Conservation (phyloP, 2,329 filamentous ascomycete species). For the Fusarium tjaetaba region DNA sequence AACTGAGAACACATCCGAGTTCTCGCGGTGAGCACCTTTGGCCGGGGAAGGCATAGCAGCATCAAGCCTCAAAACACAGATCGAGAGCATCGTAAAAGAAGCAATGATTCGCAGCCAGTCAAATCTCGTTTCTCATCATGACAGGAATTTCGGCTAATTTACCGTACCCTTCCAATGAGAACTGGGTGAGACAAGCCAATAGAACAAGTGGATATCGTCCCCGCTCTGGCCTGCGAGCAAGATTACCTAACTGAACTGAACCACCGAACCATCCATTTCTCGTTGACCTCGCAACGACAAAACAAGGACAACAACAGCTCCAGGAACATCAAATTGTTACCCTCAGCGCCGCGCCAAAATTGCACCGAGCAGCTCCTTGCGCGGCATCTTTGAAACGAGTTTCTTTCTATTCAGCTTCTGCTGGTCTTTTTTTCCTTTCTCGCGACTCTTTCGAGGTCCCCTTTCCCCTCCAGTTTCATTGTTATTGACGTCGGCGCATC, state of each 20-base stretch:
- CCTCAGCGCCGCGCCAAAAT: slow-evolving; percentile 44
- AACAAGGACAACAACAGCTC: slow-evolving; percentile 54
- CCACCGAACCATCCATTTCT: slow-evolving; percentile 41
- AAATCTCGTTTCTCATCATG: slow-evolving; percentile 14
- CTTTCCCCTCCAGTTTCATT: slow-evolving; percentile 30
- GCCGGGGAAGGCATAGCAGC: slow-evolving; percentile 20
- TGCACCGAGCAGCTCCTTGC: slow-evolving; percentile 28
- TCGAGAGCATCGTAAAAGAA: slow-evolving; percentile 31
- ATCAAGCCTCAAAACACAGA: slow-evolving; percentile 30
- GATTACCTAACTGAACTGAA: slow-evolving; percentile 34
- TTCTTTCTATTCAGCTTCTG: slow-evolving; percentile 8
- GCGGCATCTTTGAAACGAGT: slow-evolving; percentile 17
- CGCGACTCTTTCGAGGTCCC: slow-evolving; percentile 20
- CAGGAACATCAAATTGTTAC: slow-evolving; percentile 42
- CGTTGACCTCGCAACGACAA: slow-evolving; percentile 58
- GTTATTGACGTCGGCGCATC: slow-evolving; percentile 45
- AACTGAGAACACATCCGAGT: slow-evolving; percentile 12
- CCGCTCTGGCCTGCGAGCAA: neutral
- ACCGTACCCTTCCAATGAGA: slow-evolving; percentile 19
- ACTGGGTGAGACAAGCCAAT: slow-evolving; percentile 23
- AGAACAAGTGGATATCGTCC: slow-evolving; percentile 12
- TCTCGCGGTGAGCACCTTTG: slow-evolving; percentile 9
- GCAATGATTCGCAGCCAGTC: slow-evolving; percentile 22
- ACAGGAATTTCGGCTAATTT: slow-evolving; percentile 44
- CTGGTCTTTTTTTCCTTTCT: slow-evolving; percentile 19